Evolutionary conservation across 345 rosid species (phyloP).

Genomic region (Salix arbutifolia): DNA sequence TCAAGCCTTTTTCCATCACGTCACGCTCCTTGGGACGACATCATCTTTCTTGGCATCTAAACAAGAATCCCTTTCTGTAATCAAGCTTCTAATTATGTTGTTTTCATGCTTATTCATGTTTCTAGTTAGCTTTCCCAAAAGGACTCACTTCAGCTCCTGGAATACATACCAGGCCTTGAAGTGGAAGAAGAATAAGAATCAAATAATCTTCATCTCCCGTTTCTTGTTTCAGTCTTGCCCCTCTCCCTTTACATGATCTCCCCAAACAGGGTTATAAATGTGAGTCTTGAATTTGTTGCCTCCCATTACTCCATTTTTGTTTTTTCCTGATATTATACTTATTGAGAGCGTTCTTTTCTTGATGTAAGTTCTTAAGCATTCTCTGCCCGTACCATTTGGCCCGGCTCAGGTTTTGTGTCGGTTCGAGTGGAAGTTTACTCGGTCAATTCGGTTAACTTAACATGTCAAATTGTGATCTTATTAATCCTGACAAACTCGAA

Average conservation of each 20-base stretch:
- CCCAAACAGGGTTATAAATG: background rate
- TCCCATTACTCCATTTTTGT: constrained; percentile 1
- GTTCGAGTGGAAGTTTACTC: too few species aligned
- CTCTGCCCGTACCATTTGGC: too few species aligned
- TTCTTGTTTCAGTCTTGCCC: background rate
- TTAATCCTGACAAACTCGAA: too few species aligned
- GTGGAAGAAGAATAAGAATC: constrained; percentile 43
- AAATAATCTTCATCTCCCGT: background rate
- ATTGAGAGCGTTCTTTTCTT: background rate
- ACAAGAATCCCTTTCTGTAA: background rate
- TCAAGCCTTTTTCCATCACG: too few species aligned
- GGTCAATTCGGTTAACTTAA: too few species aligned
- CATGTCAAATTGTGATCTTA: accelerated
- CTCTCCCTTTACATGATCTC: background rate
- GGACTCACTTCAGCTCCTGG: constrained; percentile 92
- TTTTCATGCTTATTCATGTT: background rate
- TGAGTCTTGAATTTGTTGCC: background rate
- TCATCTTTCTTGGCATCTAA: background rate
- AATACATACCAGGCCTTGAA: constrained; percentile 86
- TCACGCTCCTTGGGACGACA: too few species aligned
- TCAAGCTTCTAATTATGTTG: background rate
- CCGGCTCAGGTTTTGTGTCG: too few species aligned
- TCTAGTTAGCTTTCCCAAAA: constrained; percentile 87
- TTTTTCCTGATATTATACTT: background rate
- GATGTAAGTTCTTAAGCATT: background rate